Conservation (phyloP, 768 basidiomycete species). For the Tricholoma furcatifolium region DNA sequence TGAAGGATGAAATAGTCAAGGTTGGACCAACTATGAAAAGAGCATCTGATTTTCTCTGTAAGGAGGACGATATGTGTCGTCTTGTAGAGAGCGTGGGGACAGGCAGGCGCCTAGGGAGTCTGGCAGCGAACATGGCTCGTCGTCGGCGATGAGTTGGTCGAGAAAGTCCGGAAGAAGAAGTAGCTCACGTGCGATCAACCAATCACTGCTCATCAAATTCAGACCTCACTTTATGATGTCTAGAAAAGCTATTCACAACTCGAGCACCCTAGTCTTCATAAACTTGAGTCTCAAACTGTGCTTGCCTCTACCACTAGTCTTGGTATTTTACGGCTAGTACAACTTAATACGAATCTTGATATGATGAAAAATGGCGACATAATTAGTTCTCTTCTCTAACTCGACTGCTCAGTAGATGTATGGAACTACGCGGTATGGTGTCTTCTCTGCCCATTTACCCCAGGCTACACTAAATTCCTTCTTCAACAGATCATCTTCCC, state of each 20-base stretch:
- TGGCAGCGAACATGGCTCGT: slow-evolving; percentile 28
- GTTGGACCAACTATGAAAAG: slow-evolving; percentile 74
- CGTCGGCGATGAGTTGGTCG: slow-evolving; percentile 8
- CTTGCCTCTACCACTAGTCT: too few species aligned
- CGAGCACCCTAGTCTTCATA: too few species aligned
- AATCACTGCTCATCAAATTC: slow-evolving; percentile 9
- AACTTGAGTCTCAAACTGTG: too few species aligned
- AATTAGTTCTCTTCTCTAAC: too few species aligned
- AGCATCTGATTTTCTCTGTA: slow-evolving; percentile 67
- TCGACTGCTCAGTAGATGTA: neutral
- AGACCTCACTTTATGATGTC: neutral
- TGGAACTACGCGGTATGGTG: slow-evolving; percentile 8
- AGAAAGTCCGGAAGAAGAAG: slow-evolving; percentile 18
- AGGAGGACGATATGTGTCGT: slow-evolving; percentile 42
- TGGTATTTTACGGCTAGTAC: too few species aligned
- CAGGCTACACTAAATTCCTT: slow-evolving; percentile 3
- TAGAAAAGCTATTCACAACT: too few species aligned
- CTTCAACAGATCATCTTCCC: slow-evolving; percentile 10
- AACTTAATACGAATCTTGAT: too few species aligned
- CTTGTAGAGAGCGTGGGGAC: slow-evolving; percentile 20
- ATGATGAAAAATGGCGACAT: too few species aligned
- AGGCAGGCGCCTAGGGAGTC: slow-evolving; percentile 31
- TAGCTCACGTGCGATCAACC: slow-evolving; percentile 19
- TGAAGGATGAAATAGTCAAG: slow-evolving; percentile 1
- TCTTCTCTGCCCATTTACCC: slow-evolving; percentile 5